phyloP scores from a whole-genome alignment of 345 rosid genomes.

The Kandelia obovata region DNA sequence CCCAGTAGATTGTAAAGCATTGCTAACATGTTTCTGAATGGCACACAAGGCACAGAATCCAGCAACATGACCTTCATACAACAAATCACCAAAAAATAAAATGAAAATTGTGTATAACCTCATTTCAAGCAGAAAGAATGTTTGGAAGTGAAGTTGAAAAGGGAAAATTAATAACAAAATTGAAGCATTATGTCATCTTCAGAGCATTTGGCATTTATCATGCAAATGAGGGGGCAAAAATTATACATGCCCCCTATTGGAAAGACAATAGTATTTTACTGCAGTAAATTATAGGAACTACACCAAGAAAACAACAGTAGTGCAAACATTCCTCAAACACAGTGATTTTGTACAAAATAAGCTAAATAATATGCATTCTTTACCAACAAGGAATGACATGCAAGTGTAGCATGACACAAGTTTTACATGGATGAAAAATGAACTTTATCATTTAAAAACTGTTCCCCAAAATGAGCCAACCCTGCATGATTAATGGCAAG shows the following conservation, averaged over 20 bases:
- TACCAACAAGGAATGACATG: not conserved
- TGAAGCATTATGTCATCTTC: not conserved
- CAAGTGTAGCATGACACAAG: not conserved
- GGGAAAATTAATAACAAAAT: not conserved
- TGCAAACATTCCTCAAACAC: no score
- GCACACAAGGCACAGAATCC: constrained; percentile 99
- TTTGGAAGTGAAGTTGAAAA: not conserved
- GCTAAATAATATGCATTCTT: not conserved
- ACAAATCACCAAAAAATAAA: constrained; percentile 5
- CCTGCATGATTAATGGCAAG: not conserved
- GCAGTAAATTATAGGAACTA: not conserved
- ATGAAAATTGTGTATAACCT: not conserved
- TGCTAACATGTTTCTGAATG: constrained; percentile 86
- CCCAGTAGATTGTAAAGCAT: constrained; percentile 71
- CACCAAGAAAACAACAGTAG: no score
- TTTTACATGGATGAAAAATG: not conserved
- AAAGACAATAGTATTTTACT: not conserved
- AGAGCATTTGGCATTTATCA: not conserved
- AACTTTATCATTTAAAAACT: not conserved
- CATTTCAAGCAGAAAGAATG: not conserved
- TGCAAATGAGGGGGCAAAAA: not conserved
- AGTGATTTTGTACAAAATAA: not conserved
- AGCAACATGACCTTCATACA: constrained; percentile 68
- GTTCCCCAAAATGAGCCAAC: not conserved
- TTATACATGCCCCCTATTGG: not conserved